A percentile compares a stretch with the other conserved stretches of the same genome.
These are phyloP conservation scores for Russula dissimulans DNA, from an alignment of 768 basidiomycete species.

Conservation along the genomic window DNA sequence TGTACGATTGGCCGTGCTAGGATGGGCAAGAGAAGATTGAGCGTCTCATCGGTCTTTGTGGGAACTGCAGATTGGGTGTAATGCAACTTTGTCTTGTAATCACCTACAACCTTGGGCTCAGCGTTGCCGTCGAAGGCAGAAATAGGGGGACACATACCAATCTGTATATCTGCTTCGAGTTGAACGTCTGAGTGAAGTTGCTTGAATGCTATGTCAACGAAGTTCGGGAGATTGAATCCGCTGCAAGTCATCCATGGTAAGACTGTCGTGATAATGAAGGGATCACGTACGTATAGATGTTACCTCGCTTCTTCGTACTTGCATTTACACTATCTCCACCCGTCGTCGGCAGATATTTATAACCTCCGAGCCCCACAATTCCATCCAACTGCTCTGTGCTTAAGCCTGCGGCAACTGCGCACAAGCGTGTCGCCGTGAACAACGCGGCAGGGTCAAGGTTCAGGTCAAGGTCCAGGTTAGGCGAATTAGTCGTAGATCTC, in stretches of 20 bases:
- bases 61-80: conserved; percentile 50
- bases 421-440: conserved; percentile 59
- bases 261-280: background rate
- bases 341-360: conserved; percentile 37
- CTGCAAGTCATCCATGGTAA: conserved; percentile 26
- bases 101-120: conserved; percentile 31
- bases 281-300: conserved; percentile 45
- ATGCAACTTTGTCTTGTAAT: conserved; percentile 53
- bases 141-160: conserved; percentile 33
- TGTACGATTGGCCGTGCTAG: conserved; percentile 71
- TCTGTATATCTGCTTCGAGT: conserved; percentile 44
- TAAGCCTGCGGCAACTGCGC: conserved; percentile 56
- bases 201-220: conserved; percentile 58
- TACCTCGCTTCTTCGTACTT: conserved; percentile 29
- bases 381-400: conserved; percentile 53
- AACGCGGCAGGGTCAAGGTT: conserved; percentile 60
- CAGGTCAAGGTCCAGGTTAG: conserved; percentile 49
- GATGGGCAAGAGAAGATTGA: conserved; percentile 57
- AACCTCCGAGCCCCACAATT: conserved; percentile 60
- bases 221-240: conserved; percentile 53
- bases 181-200: conserved; percentile 52
- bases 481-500: conserved; percentile 47
- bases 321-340: conserved; percentile 25
- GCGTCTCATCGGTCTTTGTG: conserved; percentile 49
- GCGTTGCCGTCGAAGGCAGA: background rate